Base-by-base conservation (phyloP, 331 rosid species). In the Malus hybrid region DNA sequence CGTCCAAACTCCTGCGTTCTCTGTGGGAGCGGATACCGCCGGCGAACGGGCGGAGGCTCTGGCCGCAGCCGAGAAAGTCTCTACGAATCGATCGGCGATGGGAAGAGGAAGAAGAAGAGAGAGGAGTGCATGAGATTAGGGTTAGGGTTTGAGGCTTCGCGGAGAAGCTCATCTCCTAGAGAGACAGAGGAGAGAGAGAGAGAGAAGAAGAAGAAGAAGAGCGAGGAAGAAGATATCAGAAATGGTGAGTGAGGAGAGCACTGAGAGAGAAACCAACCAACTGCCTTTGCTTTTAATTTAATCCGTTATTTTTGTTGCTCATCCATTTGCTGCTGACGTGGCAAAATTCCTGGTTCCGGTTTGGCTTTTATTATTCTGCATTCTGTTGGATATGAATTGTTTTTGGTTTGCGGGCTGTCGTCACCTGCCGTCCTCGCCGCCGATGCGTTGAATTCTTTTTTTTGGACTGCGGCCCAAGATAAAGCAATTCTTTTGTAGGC, bases 241-340 rank as follows among this genome's bases (percentile, higher is more conserved):
- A 46, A 46, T 12, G 52, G 71, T 63, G 71, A 39, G 77, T 36
- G 80, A 71, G n/a, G 14, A 74, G 48, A 71, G 65, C 78, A 70
- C n/a, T 56, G 31, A 61, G 78, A 63, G 85, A 69, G 81, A 56
- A 63, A 3, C 42, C 64, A 55, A 64, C 59, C n/a, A 69, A 65
- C 44, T n/a, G 46, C 55, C 76, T 33, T 48, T 18, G 56, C 56
- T 27, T 7, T 27, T 27, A 12, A 29, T 76, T 57, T 79, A 8
- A 72, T 71, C 70, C 18, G 74, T 67, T 76, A 56, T 15, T 63
- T 52, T 46, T 14, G 18, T 46, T 75, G 81, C 91, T 87, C 72
- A 87, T 89, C 90, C 89, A 76, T 16, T 22, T 4, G 63, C 4
- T 69, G 86, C 89, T 83, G 75, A 89, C 85, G 96, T 86, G 96